A percentile compares a stretch with the other conserved stretches of the same genome.
Evolutionary conservation across 495 filamentous ascomycete species (phyloP).

Genomic region (Penicillium pulvis): DNA sequence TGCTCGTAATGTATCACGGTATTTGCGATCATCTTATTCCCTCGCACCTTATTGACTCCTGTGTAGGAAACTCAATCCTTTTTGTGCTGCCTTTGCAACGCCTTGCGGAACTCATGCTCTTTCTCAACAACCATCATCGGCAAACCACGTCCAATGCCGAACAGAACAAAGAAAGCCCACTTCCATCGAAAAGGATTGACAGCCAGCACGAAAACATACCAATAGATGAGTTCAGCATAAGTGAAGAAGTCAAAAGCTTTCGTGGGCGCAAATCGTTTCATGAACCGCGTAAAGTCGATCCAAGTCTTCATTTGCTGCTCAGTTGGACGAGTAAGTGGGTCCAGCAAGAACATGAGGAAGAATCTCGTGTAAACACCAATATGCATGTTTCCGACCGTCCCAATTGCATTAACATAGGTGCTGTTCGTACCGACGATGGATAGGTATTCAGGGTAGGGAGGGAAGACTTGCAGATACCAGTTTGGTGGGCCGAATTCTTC

Average conservation of each 20-base stretch:
- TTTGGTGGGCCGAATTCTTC: slow-evolving; percentile 72
- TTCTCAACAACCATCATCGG: slow-evolving; percentile 65
- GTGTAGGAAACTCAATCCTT: slow-evolving; percentile 3
- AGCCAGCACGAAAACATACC: slow-evolving; percentile 76
- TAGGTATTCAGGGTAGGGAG: slow-evolving; percentile 48
- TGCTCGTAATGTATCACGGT: background rate
- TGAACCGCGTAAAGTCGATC: slow-evolving; percentile 79
- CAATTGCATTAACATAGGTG: slow-evolving; percentile 81
- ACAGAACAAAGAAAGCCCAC: slow-evolving; percentile 73
- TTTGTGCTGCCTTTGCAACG: slow-evolving; percentile 34
- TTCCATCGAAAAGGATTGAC: slow-evolving; percentile 87
- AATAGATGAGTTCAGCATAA: slow-evolving; percentile 80
- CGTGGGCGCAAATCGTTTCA: slow-evolving; percentile 69
- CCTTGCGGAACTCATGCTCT: slow-evolving; percentile 55
- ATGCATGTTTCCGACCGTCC: slow-evolving; percentile 79
- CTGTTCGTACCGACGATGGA: slow-evolving; percentile 79
- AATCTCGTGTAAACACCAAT: slow-evolving; percentile 88
- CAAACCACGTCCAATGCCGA: slow-evolving; percentile 67
- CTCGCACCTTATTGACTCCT: background rate
- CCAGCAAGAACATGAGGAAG: slow-evolving; percentile 81
- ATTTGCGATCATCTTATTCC: background rate
- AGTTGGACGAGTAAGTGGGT: slow-evolving; percentile 71
- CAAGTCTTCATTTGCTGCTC: slow-evolving; percentile 78
- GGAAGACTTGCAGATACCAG: slow-evolving; percentile 88
- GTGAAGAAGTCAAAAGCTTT: slow-evolving; percentile 87